A percentile compares a stretch with the other conserved stretches of the same genome.
phyloP scores from a whole-genome alignment of 1,284 basidiomycete species.

The Mixia osmundae region DNA sequence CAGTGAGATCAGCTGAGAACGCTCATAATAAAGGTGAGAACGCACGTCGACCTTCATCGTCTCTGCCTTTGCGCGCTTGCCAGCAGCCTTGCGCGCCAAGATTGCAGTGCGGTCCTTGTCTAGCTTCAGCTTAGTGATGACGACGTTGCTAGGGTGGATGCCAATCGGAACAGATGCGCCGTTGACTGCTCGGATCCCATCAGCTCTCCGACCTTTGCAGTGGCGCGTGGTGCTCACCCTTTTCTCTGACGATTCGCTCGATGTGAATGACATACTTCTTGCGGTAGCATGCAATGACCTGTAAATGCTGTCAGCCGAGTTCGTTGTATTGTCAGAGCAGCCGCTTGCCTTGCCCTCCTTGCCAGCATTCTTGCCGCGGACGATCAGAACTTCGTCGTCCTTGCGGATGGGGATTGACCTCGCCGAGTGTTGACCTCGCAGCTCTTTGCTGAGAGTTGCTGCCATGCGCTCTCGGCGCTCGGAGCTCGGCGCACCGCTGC shows the following conservation, averaged over 20 bases:
- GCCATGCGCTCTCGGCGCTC: no score
- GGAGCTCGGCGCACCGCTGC: no score
- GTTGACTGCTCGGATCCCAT: no score
- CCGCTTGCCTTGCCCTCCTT: constrained; percentile 84
- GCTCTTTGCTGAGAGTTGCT: no score
- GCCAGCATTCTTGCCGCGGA: constrained; percentile 89
- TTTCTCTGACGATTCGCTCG: constrained; percentile 93
- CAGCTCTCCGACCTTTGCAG: no score
- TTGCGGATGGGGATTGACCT: no score
- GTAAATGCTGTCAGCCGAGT: constrained; percentile 2
- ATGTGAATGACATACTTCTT: constrained; percentile 99
- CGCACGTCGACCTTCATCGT: no score
- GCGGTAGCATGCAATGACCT: constrained; percentile 49
- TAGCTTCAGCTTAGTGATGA: constrained; percentile 74
- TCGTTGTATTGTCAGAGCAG: constrained; percentile 1
- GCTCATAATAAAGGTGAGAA: no score
- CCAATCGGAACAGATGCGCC: constrained; percentile 83
- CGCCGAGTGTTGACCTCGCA: no score
- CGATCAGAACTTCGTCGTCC: constrained; percentile 61
- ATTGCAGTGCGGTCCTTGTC: constrained; percentile 33
- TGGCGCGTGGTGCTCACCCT: no score
- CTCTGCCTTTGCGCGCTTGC: background rate
- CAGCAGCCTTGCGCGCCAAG: constrained; percentile 22
- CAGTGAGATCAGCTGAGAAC: no score
- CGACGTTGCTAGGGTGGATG: constrained; percentile 91